Evolutionary conservation across 352 stramenopile species (phyloP).

Genomic region (Thalassiosira hispida): DNA sequence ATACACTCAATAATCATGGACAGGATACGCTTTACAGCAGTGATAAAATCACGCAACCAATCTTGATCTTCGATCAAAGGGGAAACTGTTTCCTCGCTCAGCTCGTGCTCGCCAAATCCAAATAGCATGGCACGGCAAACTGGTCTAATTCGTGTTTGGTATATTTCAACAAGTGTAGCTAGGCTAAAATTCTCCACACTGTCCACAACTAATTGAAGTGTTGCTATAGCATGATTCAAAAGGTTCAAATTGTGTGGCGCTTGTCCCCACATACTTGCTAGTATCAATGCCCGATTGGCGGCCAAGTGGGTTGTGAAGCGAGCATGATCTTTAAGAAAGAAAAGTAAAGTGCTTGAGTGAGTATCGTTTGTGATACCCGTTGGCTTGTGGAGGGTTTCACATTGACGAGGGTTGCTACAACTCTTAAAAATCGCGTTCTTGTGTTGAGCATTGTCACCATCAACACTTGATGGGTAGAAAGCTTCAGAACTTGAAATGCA

Average conservation of each 20-base stretch:
- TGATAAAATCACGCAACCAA: conserved; percentile 63
- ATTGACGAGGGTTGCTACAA: conserved; percentile 22
- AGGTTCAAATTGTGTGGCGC: conserved; percentile 52
- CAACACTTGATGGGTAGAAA: conserved; percentile 67
- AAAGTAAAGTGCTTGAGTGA: conserved; percentile 43
- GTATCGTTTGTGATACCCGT: conserved; percentile 41
- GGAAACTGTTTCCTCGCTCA: conserved; percentile 53
- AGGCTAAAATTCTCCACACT: conserved; percentile 47
- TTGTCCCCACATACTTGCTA: conserved; percentile 63
- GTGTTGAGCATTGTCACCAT: conserved; percentile 51
- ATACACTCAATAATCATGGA: conserved; percentile 56
- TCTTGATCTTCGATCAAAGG: conserved; percentile 57
- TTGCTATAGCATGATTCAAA: conserved; percentile 51
- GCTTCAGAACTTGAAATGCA: conserved; percentile 61
- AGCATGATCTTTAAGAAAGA: conserved; percentile 56
- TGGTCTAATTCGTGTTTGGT: conserved; percentile 63
- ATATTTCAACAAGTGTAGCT: conserved; percentile 63
- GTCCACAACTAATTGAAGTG: conserved; percentile 58
- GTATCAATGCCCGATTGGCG: conserved; percentile 66
- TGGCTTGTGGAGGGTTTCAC: conserved; percentile 24
- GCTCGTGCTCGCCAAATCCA: conserved; percentile 72
- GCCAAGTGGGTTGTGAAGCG: conserved; percentile 50
- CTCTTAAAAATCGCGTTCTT: conserved; percentile 42
- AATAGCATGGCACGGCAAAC: conserved; percentile 74
- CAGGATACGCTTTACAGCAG: conserved; percentile 51